Conservation (phyloP, 192 early-diverging fungal species). For the Backusella sp. region DNA sequence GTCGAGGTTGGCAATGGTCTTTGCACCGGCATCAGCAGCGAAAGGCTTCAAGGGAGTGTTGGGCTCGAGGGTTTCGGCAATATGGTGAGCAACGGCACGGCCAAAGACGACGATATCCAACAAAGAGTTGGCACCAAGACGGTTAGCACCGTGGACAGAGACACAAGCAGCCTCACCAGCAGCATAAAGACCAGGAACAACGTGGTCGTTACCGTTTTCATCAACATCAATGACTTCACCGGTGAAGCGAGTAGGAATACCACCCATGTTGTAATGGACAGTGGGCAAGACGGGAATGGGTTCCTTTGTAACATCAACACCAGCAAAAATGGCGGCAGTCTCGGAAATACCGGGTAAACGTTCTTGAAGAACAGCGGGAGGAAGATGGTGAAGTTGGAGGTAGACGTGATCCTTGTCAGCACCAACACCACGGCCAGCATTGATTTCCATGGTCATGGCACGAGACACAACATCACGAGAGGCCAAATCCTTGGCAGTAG, state of each 20-base stretch:
- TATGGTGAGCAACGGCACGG: conserved; percentile 94
- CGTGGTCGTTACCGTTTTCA: conserved; percentile 80
- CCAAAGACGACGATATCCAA: conserved; percentile 99
- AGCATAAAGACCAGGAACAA: conserved; percentile 98
- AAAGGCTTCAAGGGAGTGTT: conserved; percentile 83
- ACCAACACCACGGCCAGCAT: conserved; percentile 95
- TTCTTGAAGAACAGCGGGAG: conserved; percentile 85
- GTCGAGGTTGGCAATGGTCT: conserved; percentile 94
- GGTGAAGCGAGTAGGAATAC: conserved; percentile 96
- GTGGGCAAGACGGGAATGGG: conserved; percentile 98
- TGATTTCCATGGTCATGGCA: conserved; percentile 98
- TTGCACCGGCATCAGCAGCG: conserved; percentile 79
- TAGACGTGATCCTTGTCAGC: conserved; percentile 95
- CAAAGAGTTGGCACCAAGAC: conserved; percentile 96
- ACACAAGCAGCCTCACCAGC: conserved; percentile 98
- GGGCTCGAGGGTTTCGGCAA: conserved; percentile 86
- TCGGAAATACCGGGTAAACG: conserved; percentile 98
- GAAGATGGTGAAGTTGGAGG: conserved; percentile 94
- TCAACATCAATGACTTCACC: conserved; percentile 88
- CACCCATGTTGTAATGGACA: conserved; percentile 99
- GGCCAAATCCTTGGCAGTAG: conserved; percentile 98
- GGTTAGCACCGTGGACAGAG: conserved; percentile 98
- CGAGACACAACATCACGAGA: conserved; percentile 98
- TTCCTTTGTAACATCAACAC: conserved; percentile 99
- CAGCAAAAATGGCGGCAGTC: conserved; percentile 97